Evolutionary conservation across 257 asterid species (phyloP), one percentile per base, ranked within the genome.

Genomic region (Coffea canephora): DNA sequence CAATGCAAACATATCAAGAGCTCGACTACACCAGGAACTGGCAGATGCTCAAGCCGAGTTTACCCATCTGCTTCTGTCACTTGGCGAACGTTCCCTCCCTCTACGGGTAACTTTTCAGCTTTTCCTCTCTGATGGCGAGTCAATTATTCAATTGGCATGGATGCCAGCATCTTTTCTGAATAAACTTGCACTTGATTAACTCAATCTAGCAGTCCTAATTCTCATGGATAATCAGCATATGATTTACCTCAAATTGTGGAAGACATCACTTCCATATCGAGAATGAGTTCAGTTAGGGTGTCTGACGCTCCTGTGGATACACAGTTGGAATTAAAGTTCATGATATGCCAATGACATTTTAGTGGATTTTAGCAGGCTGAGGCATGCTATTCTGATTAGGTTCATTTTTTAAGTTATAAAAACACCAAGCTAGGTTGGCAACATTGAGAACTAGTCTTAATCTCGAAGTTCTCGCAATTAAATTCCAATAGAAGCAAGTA

Each of bases 61-160:
- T 67, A 95, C 99, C 71, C 97, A 90, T 82, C 95, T 95, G 79
- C 93, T 95, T 68, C 86, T 93, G 48, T 91, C 95, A 6, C 98
- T 95, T 66, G 99, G 98, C 13, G 99, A 95, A 89, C 91, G 99
- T 78, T 95, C 99, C 78, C 91, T 94, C 55, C 98, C 98, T 5
- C 92, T 91, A 80, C 82, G 99, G 86, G 99, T 95, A 91, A 89
- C 61, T 70, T 64, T 25, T 23, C 21, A 31, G 3, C 34, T 27
- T 16, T 45, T 16, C 27, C 19, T n/a, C n/a, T 67, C 61, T 36
- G 46, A 48, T 75, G 8, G 10, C 57, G 14, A 31, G 25, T 27
- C 49, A 52, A 4, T 36, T 15, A 7, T 31, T 55, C 36, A 18
- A 4, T n/a, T n/a, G 45, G 36, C 39, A 18, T 15, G 15, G 31